Evolutionary conservation across 202 grass and related monocot genomes (phyloP).

Genomic region (Cymbopogon flexuosus): DNA sequence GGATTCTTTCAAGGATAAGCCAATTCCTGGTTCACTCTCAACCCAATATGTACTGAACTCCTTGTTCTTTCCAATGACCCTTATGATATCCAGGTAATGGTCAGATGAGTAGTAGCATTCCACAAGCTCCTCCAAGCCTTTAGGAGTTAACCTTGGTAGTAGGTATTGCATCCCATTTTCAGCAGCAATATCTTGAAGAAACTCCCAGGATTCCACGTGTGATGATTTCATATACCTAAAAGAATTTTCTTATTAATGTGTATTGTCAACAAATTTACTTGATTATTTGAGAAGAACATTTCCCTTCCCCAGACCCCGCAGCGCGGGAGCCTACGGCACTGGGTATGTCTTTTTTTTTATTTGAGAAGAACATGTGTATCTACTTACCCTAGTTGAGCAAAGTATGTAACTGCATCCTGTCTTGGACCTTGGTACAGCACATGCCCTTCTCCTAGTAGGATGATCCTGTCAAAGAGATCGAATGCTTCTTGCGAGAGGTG

Average conservation of each 20-base stretch:
- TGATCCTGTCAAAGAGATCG: constrained; percentile 26
- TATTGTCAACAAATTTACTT: background rate
- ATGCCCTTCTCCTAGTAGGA: constrained; percentile 30
- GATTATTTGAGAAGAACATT: background rate
- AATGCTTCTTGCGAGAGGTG: constrained; percentile 27
- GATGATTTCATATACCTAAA: constrained; percentile 27
- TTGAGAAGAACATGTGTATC: background rate
- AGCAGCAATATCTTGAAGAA: constrained; percentile 31
- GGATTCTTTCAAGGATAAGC: constrained; percentile 17
- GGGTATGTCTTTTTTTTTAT: too few species aligned
- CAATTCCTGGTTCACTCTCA: constrained; percentile 31
- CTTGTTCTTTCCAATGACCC: constrained; percentile 16
- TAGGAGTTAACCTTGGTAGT: background rate
- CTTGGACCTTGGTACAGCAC: constrained; percentile 30
- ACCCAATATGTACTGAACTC: constrained; percentile 32
- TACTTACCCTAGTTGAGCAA: constrained; percentile 25
- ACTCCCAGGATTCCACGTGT: constrained; percentile 28
- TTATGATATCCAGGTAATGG: constrained; percentile 25
- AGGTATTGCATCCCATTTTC: constrained; percentile 28
- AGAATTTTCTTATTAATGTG: background rate
- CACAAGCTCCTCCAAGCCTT: constrained; percentile 24
- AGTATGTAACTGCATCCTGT: constrained; percentile 27
- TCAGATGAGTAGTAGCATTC: constrained; percentile 29
- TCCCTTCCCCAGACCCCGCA: too few species aligned
- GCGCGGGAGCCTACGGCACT: too few species aligned